Evolutionary conservation across 768 basidiomycete genomes (phyloP).

Genomic region (Psilocybe sp.): DNA sequence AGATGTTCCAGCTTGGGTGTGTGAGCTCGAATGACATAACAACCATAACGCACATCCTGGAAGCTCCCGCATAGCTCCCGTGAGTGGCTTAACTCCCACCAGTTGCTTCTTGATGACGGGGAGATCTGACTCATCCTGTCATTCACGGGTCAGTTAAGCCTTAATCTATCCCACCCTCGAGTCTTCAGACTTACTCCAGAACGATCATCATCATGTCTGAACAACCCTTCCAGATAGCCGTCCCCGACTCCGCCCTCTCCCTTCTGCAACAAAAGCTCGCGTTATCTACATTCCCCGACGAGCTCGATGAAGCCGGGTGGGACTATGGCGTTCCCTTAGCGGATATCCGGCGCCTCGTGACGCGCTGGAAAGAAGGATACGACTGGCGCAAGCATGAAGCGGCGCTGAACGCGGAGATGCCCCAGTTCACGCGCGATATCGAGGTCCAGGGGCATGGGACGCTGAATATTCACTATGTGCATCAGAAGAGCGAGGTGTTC

Average conservation of each 20-base stretch:
- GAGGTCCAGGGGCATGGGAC: constrained; percentile 43
- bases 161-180: neutral
- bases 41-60: too few species aligned
- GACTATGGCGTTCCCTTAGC: constrained; percentile 51
- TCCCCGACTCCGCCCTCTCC: constrained; percentile 41
- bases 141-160: neutral
- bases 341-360: constrained; percentile 44
- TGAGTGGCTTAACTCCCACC: too few species aligned
- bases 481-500: constrained; percentile 41
- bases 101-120: too few species aligned
- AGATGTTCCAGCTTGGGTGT: too few species aligned
- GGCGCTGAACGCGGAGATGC: constrained; percentile 45
- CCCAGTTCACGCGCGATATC: constrained; percentile 56
- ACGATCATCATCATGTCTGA: constrained; percentile 20
- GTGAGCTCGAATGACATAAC: too few species aligned
- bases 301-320: constrained; percentile 48
- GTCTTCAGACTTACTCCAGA: neutral
- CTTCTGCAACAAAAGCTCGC: constrained; percentile 44
- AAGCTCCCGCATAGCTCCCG: too few species aligned
- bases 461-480: constrained; percentile 55
- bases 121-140: too few species aligned
- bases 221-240: constrained; percentile 41
- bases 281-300: constrained; percentile 50
- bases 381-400: constrained; percentile 56
- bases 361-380: constrained; percentile 47